These are phyloP conservation scores for Alternaria rosae DNA, from an alignment of 2,329 filamentous ascomycete genomes.

Conservation along the genomic window DNA sequence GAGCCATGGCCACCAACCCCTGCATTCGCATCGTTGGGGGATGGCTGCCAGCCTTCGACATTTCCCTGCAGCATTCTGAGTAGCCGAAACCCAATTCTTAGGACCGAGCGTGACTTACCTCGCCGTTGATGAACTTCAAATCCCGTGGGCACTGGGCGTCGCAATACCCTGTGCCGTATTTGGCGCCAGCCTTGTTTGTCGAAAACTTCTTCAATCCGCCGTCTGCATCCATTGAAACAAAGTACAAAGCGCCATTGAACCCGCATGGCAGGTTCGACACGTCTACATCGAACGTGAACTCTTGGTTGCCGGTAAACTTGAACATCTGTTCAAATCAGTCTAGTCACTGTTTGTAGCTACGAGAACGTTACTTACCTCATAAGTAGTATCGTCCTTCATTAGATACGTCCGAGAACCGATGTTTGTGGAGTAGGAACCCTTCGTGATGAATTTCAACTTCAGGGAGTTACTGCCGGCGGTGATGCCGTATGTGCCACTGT, in stretches of 20 bases:
- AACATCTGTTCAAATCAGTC: conserved; percentile 34
- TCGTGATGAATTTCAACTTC: conserved; percentile 64
- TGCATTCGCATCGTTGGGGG: conserved; percentile 61
- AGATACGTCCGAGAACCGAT: conserved; percentile 49
- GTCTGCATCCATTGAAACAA: conserved; percentile 67
- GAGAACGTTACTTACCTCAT: conserved; percentile 12
- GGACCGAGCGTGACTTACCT: conserved; percentile 20
- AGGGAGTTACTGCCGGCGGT: conserved; percentile 60
- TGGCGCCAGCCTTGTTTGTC: conserved; percentile 61
- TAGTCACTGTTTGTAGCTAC: background rate
- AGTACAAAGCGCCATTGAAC: conserved; percentile 64
- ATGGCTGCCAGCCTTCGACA: conserved; percentile 61
- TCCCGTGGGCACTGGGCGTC: conserved; percentile 49
- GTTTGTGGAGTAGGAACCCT: conserved; percentile 52
- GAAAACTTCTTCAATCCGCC: conserved; percentile 61
- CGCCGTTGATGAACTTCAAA: conserved; percentile 61
- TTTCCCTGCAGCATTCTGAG: conserved; percentile 53
- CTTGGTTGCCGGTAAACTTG: conserved; percentile 55
- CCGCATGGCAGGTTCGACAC: conserved; percentile 72
- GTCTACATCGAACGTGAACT: conserved; percentile 51
- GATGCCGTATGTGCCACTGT: conserved; percentile 54
- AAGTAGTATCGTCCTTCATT: conserved; percentile 44
- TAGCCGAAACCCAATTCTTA: background rate
- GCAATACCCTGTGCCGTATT: conserved; percentile 57
- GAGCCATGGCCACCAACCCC: conserved; percentile 63